These are phyloP conservation scores for Lactarius akahatsu DNA, from an alignment of 768 basidiomycete genomes.

Conservation along the genomic window DNA sequence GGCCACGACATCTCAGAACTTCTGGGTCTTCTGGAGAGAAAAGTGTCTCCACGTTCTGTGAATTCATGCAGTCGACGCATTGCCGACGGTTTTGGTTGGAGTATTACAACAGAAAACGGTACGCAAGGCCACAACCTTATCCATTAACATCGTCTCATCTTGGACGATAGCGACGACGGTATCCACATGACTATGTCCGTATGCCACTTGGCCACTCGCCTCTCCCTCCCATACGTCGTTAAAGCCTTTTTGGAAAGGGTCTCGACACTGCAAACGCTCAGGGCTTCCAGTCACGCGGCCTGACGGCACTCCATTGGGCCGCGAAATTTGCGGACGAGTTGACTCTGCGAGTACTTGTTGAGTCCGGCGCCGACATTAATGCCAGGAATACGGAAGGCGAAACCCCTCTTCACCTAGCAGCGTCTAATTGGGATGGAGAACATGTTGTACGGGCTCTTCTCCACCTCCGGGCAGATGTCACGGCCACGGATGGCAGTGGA, in stretches of 20 bases:
- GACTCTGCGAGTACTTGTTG: constrained; percentile 8
- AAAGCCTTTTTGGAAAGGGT: not conserved
- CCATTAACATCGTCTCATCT: not conserved
- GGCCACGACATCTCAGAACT: constrained; percentile 11
- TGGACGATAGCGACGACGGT: not conserved
- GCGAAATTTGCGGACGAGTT: constrained; percentile 8
- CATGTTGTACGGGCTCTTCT: constrained; percentile 3
- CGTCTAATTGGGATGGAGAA: constrained; percentile 12
- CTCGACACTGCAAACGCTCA: not conserved
- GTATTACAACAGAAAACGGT: constrained; percentile 5
- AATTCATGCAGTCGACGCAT: not conserved
- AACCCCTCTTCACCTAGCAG: constrained; percentile 11
- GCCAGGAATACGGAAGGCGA: not conserved
- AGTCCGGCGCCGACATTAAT: constrained; percentile 7
- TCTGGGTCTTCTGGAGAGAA: not conserved
- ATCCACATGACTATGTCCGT: constrained; percentile 7
- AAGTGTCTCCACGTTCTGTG: not conserved
- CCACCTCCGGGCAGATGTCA: constrained; percentile 1
- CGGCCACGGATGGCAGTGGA: not conserved
- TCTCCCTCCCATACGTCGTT: constrained; percentile 11
- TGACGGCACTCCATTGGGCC: constrained; percentile 12
- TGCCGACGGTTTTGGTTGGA: not conserved
- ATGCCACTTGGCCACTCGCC: constrained; percentile 10
- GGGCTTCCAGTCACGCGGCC: not conserved
- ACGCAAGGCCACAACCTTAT: not conserved